Percentiles rank a stretch among this genome's conserved stretches.
Evolutionary conservation across 495 filamentous ascomycete species (phyloP).

Genomic region (Penicillium tannophilum): DNA sequence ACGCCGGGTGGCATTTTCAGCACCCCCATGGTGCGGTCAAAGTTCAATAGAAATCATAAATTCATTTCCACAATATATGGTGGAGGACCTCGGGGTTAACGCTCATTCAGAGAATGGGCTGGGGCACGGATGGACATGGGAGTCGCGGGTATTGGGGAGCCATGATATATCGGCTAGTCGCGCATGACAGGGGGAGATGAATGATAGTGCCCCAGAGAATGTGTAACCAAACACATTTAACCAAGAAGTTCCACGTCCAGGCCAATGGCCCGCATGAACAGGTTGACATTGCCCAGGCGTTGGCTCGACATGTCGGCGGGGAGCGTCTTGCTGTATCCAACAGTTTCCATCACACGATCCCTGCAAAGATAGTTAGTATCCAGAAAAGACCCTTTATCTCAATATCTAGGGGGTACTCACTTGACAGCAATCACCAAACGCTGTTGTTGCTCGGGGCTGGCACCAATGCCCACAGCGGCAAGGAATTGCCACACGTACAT

Average conservation of each 20-base stretch:
- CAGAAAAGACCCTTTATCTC: background rate
- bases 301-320: conserved; percentile 80
- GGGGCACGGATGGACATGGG: background rate
- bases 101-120: background rate
- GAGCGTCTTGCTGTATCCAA: conserved; percentile 80
- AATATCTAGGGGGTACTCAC: conserved; percentile 43
- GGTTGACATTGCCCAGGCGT: conserved; percentile 87
- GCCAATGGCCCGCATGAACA: conserved; percentile 98
- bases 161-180: conserved; percentile 4
- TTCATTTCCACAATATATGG: conserved; percentile 5
- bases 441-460: conserved; percentile 91
- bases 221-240: conserved; percentile 35
- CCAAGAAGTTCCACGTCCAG: conserved; percentile 93
- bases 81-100: conserved; percentile 4
- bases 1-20: conserved; percentile 4
- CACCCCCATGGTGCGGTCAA: background rate
- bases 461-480: conserved; percentile 89
- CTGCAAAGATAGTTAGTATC: conserved; percentile 37
- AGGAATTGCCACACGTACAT: conserved; percentile 98
- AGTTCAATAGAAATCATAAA: conserved; percentile 5
- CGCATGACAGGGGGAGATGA: background rate
- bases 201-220: background rate
- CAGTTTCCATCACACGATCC: conserved; percentile 97
- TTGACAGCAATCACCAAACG: conserved; percentile 92
- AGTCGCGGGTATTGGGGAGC: background rate